Base-by-base conservation (phyloP, 2,329 filamentous ascomycete genomes). In the Aspergillus fischeri region DNA sequence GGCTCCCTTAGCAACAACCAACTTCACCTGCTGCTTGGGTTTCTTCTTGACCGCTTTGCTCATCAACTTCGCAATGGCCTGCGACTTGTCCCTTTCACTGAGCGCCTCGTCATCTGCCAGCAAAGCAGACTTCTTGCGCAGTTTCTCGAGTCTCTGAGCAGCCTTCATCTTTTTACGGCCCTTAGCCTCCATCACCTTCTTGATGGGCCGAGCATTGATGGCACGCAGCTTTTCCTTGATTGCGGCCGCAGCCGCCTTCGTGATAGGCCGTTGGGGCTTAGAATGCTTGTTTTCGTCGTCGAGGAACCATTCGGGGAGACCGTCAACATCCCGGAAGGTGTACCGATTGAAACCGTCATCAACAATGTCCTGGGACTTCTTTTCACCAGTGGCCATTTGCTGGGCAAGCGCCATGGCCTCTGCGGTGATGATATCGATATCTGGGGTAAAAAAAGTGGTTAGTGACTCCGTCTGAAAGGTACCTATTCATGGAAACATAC, bases 351-450 rank as follows among this genome's bases (percentile, higher is more conserved):
- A 99, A 44, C 87, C 88, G 60, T 97, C 93, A 69, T 99, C 95
- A 49, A 93, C 79, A 4, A 96, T 79, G 65, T 97, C 91, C 55
- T 88, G 76, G 49, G 85, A 88, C 0, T 87, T 89, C 74, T 88
- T 92, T 71, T 93, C 83, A 48, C 93, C 93, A 0, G 89, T 91
- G 3, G 92, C 94, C 58, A 99, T 87, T 70, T 91, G 85, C 63
- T 97, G 94, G 0, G 94, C 95, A 17, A 99, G 83, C 0, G 93
- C 95, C 94, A 99, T 99, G 62, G 95, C 94, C 80, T 99, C 94
- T 4, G 92, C 94, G n/a, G 94, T 99, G 70, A 97, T 96, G 68
- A 99, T 97, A 73, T 97, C 92, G 75, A 99, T 96, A 71, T 97
- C 92, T 82, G 75, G 72, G 54, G 20, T 44, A 32, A 21, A 5